Evolutionary conservation across 1,284 basidiomycete species (phyloP).

Genomic region (Trichosporon ovoides): DNA sequence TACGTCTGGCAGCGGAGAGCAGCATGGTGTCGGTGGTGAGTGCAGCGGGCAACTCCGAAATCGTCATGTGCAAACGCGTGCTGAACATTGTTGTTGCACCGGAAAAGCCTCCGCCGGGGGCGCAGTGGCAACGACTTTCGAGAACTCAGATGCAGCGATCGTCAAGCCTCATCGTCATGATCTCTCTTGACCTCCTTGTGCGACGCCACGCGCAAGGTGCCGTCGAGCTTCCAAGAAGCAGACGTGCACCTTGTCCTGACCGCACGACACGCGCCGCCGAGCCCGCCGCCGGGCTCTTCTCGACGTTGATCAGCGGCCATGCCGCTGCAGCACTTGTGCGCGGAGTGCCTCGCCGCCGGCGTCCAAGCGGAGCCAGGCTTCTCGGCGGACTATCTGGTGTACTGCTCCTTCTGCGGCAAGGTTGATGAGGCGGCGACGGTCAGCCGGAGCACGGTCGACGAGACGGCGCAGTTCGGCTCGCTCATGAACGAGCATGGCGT

Average conservation of each 20-base stretch:
- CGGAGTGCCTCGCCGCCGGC: slow-evolving; percentile 8
- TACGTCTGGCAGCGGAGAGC: slow-evolving; percentile 9
- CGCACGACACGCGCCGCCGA: background rate
- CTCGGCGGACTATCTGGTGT: slow-evolving; percentile 8
- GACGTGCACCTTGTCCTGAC: slow-evolving; percentile 9
- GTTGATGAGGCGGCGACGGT: slow-evolving; percentile 24
- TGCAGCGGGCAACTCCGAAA: background rate
- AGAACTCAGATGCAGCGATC: background rate
- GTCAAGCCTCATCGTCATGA: background rate
- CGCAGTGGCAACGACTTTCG: background rate
- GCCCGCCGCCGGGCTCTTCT: background rate
- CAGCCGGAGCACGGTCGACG: slow-evolving; percentile 13
- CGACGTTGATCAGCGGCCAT: background rate
- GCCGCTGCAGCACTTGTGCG: slow-evolving; percentile 6
- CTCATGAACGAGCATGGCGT: slow-evolving; percentile 17
- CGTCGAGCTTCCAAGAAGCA: slow-evolving; percentile 9
- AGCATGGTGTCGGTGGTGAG: background rate
- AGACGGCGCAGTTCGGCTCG: slow-evolving; percentile 17
- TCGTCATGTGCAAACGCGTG: background rate
- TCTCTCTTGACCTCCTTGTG: background rate
- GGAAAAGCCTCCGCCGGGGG: background rate
- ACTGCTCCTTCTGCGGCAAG: slow-evolving; percentile 27
- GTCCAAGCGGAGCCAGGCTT: background rate
- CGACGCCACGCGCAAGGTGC: slow-evolving; percentile 3
- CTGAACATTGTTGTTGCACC: background rate